Conservation (phyloP, 2,329 filamentous ascomycete species). For the Diaporthe destruens region DNA sequence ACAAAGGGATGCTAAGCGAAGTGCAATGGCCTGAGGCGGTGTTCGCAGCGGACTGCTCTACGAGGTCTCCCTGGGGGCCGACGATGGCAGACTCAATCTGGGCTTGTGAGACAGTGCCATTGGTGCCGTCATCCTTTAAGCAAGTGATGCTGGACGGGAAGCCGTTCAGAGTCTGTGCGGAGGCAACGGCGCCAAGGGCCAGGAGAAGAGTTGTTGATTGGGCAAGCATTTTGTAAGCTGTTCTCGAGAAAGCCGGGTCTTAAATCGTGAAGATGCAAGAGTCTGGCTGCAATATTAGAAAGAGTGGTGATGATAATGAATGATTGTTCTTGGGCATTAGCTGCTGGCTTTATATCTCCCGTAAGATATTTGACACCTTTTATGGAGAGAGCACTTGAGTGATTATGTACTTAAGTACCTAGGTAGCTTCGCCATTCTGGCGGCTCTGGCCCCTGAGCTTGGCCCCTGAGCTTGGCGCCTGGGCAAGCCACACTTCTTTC, state of each 20-base stretch:
- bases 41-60: not conserved
- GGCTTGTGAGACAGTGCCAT: not conserved
- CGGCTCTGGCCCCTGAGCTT: not conserved
- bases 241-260: not conserved
- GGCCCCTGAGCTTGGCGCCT: constrained; percentile 3
- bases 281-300: not conserved
- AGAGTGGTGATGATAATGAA: not conserved
- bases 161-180: not conserved
- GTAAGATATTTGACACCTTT: not conserved
- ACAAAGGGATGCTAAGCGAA: not conserved
- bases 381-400: too few species aligned
- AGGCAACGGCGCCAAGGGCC: not conserved
- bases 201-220: not conserved
- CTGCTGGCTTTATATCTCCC: not conserved
- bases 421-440: not conserved
- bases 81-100: constrained; percentile 1
- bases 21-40: not conserved
- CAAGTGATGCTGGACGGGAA: not conserved
- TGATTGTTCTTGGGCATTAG: not conserved
- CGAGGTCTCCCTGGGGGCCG: not conserved
- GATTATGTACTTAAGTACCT: not conserved
- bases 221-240: not conserved
- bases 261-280: not conserved
- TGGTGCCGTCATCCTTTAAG: not conserved
- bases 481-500: not conserved